Conservation (phyloP, 208 protist genomes). For the Strigomonas culicis region DNA sequence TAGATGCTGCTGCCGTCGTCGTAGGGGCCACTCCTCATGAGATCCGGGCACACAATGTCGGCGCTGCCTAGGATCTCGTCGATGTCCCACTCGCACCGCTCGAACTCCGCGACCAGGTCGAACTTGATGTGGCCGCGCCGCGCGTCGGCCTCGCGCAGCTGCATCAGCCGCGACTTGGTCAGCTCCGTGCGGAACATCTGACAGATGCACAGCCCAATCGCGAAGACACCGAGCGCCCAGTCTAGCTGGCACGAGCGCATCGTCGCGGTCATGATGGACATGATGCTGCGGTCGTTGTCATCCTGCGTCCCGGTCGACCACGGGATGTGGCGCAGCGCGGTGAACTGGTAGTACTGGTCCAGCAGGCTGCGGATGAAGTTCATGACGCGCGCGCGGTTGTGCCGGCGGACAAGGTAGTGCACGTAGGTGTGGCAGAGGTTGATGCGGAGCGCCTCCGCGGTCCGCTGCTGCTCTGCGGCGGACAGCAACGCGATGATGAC, state of each 20-base stretch:
- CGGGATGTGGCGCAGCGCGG: conserved; percentile 24
- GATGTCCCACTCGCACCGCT: conserved; percentile 60
- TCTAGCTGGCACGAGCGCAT: conserved; percentile 74
- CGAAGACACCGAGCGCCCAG: conserved; percentile 66
- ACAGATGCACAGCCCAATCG: conserved; percentile 37
- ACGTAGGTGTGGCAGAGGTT: conserved; percentile 31
- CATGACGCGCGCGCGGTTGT: conserved; percentile 28
- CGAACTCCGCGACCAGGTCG: conserved; percentile 45
- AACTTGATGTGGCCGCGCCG: conserved; percentile 19
- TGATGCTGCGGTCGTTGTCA: conserved; percentile 22
- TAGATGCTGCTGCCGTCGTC: conserved; percentile 33
- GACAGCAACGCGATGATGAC: conserved; percentile 32
- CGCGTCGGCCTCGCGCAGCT: conserved; percentile 23
- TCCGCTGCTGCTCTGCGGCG: conserved; percentile 30
- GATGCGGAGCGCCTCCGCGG: conserved; percentile 41
- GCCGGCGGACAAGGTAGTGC: conserved; percentile 48
- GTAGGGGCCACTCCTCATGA: conserved; percentile 23
- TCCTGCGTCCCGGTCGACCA: conserved; percentile 19
- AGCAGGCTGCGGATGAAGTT: conserved; percentile 40
- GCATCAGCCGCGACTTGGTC: conserved; percentile 44
- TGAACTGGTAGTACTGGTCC: conserved; percentile 54
- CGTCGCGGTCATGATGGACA: conserved; percentile 51
- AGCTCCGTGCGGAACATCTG: conserved; percentile 21
- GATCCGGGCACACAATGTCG: conserved; percentile 27
- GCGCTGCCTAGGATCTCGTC: conserved; percentile 45